phyloP scores from a whole-genome alignment of 2,329 filamentous ascomycete genomes.

The Penicillium sp. region DNA sequence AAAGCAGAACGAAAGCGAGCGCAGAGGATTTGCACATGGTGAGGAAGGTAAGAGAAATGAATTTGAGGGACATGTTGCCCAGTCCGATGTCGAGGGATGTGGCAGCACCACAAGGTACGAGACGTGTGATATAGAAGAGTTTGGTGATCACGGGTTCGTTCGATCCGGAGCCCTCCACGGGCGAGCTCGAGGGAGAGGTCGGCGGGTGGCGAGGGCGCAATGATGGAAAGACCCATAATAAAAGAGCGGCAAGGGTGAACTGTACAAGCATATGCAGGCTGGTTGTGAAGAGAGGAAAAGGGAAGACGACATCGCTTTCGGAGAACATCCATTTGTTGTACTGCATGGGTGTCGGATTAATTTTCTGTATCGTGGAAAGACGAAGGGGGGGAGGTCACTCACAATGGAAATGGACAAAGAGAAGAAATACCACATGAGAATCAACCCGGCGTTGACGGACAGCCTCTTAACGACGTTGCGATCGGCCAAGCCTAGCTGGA shows the following conservation, averaged over 20 bases:
- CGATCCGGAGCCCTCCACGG: slow-evolving; percentile 47
- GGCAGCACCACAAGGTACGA: slow-evolving; percentile 86
- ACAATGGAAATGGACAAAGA: slow-evolving; percentile 90
- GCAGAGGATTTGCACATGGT: slow-evolving; percentile 99
- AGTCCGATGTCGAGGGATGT: slow-evolving; percentile 95
- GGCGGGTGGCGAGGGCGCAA: slow-evolving; percentile 63
- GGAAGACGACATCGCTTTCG: slow-evolving; percentile 78
- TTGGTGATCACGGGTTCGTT: slow-evolving; percentile 71
- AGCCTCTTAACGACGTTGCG: slow-evolving; percentile 67
- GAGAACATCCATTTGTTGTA: slow-evolving; percentile 99
- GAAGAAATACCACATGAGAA: slow-evolving; percentile 86
- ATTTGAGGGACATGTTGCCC: slow-evolving; percentile 92
- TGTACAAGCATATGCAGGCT: slow-evolving; percentile 95
- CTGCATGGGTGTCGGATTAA: slow-evolving; percentile 43
- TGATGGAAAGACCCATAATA: slow-evolving; percentile 79
- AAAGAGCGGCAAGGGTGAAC: slow-evolving; percentile 72
- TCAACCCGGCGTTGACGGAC: slow-evolving; percentile 74
- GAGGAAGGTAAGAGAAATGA: slow-evolving; percentile 95
- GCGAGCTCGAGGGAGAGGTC: slow-evolving; percentile 21
- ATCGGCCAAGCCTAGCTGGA: slow-evolving; percentile 64
- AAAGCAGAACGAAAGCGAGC: slow-evolving; percentile 89
- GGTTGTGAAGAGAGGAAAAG: slow-evolving; percentile 92
- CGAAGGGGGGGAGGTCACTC: slow-evolving; percentile 40
- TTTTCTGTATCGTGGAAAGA: background rate
- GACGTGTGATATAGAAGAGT: slow-evolving; percentile 86